These are phyloP conservation scores for Blastosporella zonata DNA, from an alignment of 1,284 basidiomycete species.

Conservation along the genomic window DNA sequence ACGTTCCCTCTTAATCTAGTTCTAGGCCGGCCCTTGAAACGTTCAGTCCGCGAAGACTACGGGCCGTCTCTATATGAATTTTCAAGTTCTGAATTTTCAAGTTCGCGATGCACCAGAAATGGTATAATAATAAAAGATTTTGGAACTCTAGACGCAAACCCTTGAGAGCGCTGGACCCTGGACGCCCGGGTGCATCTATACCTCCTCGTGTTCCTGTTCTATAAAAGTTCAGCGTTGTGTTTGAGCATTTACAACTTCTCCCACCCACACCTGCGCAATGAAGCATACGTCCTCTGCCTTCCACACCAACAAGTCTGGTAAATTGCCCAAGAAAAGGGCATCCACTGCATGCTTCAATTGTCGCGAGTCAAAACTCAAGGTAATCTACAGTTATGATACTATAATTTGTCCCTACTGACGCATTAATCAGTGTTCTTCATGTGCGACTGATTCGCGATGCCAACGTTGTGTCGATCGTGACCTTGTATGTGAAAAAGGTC, in stretches of 20 bases:
- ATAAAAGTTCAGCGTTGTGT: neutral
- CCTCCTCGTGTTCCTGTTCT: conserved; percentile 10
- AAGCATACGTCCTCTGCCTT: neutral
- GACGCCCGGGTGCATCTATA: neutral
- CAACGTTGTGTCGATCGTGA: conserved; percentile 5
- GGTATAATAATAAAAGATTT: neutral
- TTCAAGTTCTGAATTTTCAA: neutral
- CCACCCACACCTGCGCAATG: neutral
- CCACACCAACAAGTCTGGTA: neutral
- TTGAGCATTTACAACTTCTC: neutral
- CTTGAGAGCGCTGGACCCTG: conserved; percentile 7
- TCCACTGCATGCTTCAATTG: conserved; percentile 52
- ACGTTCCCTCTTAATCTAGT: too few relatives aligned
- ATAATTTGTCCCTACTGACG: neutral
- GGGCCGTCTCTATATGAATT: neutral
- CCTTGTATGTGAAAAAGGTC: conserved; percentile 16
- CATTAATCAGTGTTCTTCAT: conserved; percentile 3
- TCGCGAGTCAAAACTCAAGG: conserved; percentile 53
- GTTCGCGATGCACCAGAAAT: too few relatives aligned
- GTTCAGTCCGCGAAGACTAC: neutral
- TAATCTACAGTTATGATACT: conserved; percentile 17
- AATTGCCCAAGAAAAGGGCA: conserved; percentile 33
- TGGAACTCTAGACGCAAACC: neutral
- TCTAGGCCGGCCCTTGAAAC: neutral
- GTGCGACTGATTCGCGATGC: neutral